phyloP scores from a whole-genome alignment of 768 basidiomycete genomes.

The Pleurotus eryngii region DNA sequence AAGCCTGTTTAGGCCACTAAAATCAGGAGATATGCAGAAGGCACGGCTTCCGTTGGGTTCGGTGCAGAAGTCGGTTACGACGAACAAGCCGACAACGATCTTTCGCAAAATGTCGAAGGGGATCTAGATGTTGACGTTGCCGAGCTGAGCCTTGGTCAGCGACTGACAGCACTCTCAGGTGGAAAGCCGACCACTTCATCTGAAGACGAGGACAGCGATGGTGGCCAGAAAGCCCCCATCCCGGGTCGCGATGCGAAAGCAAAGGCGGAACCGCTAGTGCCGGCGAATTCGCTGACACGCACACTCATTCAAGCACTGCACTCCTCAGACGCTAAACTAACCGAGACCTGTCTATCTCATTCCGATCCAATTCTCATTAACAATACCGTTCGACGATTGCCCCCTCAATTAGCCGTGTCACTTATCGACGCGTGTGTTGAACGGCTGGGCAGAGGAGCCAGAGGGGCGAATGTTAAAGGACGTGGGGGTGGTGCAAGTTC shows the following conservation, averaged over 20 bases:
- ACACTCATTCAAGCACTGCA: constrained; percentile 96
- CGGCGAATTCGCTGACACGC: constrained; percentile 85
- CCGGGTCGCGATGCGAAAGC: constrained; percentile 14
- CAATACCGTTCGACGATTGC: constrained; percentile 83
- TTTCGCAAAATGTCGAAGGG: constrained; percentile 55
- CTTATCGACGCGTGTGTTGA: constrained; percentile 88
- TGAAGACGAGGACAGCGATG: constrained; percentile 33
- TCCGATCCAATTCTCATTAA: constrained; percentile 78
- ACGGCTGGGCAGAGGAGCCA: constrained; percentile 72
- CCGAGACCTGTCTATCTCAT: constrained; percentile 86
- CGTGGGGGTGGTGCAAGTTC: constrained; percentile 77
- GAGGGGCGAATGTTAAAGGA: constrained; percentile 71
- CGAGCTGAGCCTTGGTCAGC: constrained; percentile 89
- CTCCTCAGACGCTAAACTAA: constrained; percentile 82
- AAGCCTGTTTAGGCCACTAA: constrained; percentile 34
- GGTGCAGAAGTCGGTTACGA: constrained; percentile 65
- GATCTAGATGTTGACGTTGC: constrained; percentile 80
- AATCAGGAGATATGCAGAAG: constrained; percentile 68
- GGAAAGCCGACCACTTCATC: constrained; percentile 44
- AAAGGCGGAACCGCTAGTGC: constrained; percentile 42
- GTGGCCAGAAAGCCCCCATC: constrained; percentile 17
- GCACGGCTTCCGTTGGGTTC: constrained; percentile 56
- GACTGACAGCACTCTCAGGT: constrained; percentile 72
- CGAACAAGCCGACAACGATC: constrained; percentile 48
- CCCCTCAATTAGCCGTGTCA: constrained; percentile 82